Base-by-base conservation (phyloP, 164 flowering plant genomes). In the Vitis cinerea region DNA sequence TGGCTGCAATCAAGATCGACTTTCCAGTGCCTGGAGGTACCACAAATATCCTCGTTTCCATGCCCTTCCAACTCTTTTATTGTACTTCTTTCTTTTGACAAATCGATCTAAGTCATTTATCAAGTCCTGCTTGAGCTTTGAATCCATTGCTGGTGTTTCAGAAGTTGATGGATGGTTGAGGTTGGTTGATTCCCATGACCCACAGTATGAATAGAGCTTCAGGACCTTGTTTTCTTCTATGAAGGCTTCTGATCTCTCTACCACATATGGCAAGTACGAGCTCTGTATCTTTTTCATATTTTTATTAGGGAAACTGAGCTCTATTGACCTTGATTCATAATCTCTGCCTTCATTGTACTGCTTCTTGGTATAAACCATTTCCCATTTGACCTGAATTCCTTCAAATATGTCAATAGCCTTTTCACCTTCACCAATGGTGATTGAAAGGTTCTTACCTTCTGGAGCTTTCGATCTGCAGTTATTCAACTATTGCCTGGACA, bases 31-130 rank as follows among this genome's bases (percentile, higher is more conserved):
- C 68, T 10, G 76, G 72, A 47, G 76, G 60, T 70, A 65, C 57
- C 71, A 59, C 59, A 75, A 56, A 13, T 75, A 75, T 17, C 78
- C 78, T 12, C 78, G 61, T 63, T 71, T 76, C 75, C 79, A 72
- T 9, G 70, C 72, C 63, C 64, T 68, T 7, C 82, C 82, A 10
- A 74, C 71, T 55, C 63, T 66, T 12, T 47, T 17, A 14, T 78
- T 74, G 23, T 57, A 74, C 14, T 74, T 65, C 29, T 29, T 64
- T 59, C 80, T 68, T 72, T 17, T 77, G 71, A 79, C 63, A 44
- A 82, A 79, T 50, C 74, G 72, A n/a, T 79, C 80, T 63, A 82
- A 66, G 64, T 82, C 85, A 51, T 74, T 79, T 1, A 77, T 71
- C 47, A 79, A 13, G 53, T 17, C 68, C 64, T 71, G 53, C 71